These are phyloP conservation scores for Penicillium cataractarum DNA, from an alignment of 495 filamentous ascomycete genomes.

Conservation along the genomic window DNA sequence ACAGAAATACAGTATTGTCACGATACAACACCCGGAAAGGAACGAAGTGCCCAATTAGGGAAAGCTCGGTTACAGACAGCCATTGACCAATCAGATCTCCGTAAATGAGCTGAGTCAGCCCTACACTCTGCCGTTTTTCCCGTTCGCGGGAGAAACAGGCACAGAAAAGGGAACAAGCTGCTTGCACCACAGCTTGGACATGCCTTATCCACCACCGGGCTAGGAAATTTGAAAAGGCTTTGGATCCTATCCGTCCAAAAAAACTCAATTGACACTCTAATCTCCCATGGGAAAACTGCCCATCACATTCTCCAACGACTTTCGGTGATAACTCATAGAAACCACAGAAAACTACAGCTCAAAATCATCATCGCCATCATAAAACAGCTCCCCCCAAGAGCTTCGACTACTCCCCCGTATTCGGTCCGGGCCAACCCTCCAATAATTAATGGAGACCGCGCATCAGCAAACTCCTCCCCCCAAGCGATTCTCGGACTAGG, in stretches of 20 bases:
- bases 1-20: not conserved
- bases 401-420: not conserved
- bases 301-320: slow-evolving; percentile 2
- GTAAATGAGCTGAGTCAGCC: slow-evolving; percentile 18
- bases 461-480: not conserved
- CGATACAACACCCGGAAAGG: slow-evolving; percentile 9
- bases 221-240: not conserved
- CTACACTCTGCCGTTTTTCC: slow-evolving; percentile 14
- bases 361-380: not conserved
- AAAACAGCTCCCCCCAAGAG: not conserved
- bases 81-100: slow-evolving; percentile 18
- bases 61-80: not conserved
- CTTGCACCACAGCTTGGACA: not conserved
- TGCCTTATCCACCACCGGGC: not conserved
- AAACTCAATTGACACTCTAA: not conserved
- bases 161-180: not conserved
- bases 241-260: not conserved
- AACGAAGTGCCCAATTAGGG: slow-evolving; percentile 20
- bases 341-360: not conserved
- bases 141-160: slow-evolving; percentile 9
- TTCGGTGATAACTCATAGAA: too few species aligned
- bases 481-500: slow-evolving; percentile 1
- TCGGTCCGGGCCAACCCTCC: not conserved
- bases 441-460: not conserved
- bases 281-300: not conserved